Evolutionary conservation across 2,329 filamentous ascomycete genomes (phyloP), one percentile per base, ranked within the genome.

Genomic region (Tolypocladium endophyticum): DNA sequence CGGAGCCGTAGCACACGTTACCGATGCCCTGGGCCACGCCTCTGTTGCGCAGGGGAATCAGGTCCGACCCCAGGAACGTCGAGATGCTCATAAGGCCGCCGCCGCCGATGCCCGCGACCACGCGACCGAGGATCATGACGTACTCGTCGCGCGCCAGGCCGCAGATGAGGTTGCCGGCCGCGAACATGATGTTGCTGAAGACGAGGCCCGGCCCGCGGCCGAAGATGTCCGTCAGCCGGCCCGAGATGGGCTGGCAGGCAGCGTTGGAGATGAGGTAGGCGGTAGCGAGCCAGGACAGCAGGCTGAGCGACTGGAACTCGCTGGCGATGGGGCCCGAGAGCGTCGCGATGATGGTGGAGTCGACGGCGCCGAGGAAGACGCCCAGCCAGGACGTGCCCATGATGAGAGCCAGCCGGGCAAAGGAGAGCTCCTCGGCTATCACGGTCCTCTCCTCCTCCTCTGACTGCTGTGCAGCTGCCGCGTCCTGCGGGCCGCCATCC

Each of bases 221-320:
- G 68, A 94, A 94, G 56, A 96, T 94, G 70, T 96, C 92, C 0
- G 92, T 96, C 61, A 96, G 73, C 6, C 91, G 85, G 7, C 92
- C 92, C 11, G 88, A 91, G 25, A 96, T 81, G 16, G 92, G 92
- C 71, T 96, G 92, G 67, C 86, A 90, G 0, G 90, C 90, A 2
- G 92, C 89, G 71, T 93, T 96, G 65, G 91, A 88, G 67, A 96
- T 92, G 35, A 96, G 81, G 70, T 96, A 96, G 25, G 90, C 87
- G 0, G 90, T 89, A 0, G 90, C 92, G 9, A 96, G 85, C 92
- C 92, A 96, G 0, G 90, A 92, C 53, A 96, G 80, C 4, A 94
- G 79, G 25, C 87, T 88, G 35, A 96, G 83, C 1, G 90, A 95
- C 61, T 87, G 80, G 74, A 96, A 96, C 52, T 88, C 87, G 69